Evolutionary conservation across 2,329 filamentous ascomycete genomes (phyloP).

Genomic region (Xylariaceae sp.): DNA sequence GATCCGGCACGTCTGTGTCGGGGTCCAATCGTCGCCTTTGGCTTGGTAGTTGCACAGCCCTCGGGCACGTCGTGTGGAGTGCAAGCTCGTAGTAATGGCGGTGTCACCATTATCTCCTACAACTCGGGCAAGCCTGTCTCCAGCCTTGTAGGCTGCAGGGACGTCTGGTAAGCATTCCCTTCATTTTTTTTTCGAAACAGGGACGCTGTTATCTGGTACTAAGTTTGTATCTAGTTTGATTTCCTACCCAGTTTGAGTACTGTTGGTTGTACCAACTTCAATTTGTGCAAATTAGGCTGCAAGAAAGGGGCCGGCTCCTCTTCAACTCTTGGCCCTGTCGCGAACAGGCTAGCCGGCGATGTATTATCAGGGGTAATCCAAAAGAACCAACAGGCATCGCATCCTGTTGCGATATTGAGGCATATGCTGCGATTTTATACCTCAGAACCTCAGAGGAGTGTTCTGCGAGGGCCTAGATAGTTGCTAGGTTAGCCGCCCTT

Average conservation of each 20-base stretch:
- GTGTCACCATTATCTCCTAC: background rate
- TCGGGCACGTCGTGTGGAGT: background rate
- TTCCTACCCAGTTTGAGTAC: background rate
- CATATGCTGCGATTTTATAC: too few species aligned
- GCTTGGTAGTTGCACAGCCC: conserved; percentile 3
- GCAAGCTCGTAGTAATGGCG: background rate
- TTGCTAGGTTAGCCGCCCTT: too few species aligned
- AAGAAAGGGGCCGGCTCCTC: too few species aligned
- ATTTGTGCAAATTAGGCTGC: too few species aligned
- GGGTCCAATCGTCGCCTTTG: conserved; percentile 1
- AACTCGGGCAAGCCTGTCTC: conserved; percentile 1
- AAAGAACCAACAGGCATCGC: too few species aligned
- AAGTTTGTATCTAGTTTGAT: background rate
- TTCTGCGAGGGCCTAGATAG: too few species aligned
- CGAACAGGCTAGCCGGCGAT: too few species aligned
- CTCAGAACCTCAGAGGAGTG: too few species aligned
- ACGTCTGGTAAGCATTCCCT: background rate
- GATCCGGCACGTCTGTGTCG: conserved; percentile 1
- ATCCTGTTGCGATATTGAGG: too few species aligned
- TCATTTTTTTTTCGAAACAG: background rate
- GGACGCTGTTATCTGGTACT: too few species aligned
- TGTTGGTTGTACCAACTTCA: background rate
- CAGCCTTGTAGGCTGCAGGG: background rate
- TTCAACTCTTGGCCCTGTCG: too few species aligned
- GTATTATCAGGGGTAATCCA: too few species aligned